phyloP scores from a whole-genome alignment of 306 rosid genomes.

The Cyamopsis tetragonoloba region DNA sequence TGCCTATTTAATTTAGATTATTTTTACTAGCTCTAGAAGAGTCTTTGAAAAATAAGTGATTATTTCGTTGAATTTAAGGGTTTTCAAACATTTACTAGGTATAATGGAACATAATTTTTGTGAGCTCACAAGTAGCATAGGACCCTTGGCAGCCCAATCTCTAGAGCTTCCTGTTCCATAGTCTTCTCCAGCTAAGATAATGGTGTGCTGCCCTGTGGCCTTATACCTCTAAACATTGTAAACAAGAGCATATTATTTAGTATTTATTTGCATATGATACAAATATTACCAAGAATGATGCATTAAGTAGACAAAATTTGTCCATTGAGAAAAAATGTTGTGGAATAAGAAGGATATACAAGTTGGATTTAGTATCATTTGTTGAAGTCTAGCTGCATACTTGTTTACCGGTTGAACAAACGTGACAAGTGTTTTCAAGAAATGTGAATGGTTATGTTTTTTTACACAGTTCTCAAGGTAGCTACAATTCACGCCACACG shows the following conservation, averaged over 20 bases:
- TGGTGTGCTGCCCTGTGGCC: slow-evolving; percentile 31
- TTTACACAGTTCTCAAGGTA: no score
- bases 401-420: no score
- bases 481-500: no score
- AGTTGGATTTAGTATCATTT: neutral
- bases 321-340: neutral
- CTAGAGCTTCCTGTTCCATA: slow-evolving; percentile 46
- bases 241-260: neutral
- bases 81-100: neutral
- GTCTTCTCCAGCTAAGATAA: slow-evolving; percentile 43
- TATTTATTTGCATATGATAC: neutral
- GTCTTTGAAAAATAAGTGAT: no score
- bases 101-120: neutral
- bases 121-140: slow-evolving; percentile 35
- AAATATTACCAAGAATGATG: neutral
- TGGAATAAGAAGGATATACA: neutral
- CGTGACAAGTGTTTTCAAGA: no score
- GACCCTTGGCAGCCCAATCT: slow-evolving; percentile 56
- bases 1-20: no score
- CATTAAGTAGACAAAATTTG: neutral
- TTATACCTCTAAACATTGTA: slow-evolving; percentile 30
- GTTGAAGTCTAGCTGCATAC: no score
- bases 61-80: no score
- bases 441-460: no score
- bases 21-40: no score